Base-by-base conservation (phyloP, 257 asterid species). In the Oldenlandia corymbosa region DNA sequence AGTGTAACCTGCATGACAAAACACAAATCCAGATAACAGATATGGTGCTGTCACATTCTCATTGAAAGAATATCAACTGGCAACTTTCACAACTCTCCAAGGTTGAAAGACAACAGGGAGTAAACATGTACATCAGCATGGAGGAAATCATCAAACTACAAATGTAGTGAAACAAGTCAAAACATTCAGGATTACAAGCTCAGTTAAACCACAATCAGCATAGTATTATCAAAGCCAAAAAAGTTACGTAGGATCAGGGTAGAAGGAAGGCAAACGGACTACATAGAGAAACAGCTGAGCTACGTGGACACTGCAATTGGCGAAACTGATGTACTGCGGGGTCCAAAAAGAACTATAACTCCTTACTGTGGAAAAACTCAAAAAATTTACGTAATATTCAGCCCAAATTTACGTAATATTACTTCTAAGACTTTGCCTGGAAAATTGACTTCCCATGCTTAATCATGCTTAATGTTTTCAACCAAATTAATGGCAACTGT, bases 1-100 rank as follows among this genome's bases (percentile, higher is more conserved):
- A 93, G 95, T 21, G 89, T 85, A 62, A 93, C 99, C 99, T 91
- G 75, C 70, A 55, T 43, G 28, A 64, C 53, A 58, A 62, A 26
- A 20, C n/a, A 45, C 42, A 21, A 39, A 57, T 60, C 57, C 46
- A 9, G 5, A 32, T 68, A 53, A 62, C 34, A 57, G 30, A 50
- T 31, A 42, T 21, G 26, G 32, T 26, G 37, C 9, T 14, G 7
- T 11, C 1, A 24, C 11, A 28, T 18, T 36, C 47, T 18, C 18
- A 47, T 7, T 47, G 16, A 11, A 34, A 42, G 13, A 62, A 34
- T 34, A 34, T 27, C 60, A 16, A 63, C 42, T 27, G 24, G 20
- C 59, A 37, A 24, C 50, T 7, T 9, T 36, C 21, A 0, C 23
- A 8, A 1, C 16, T 17, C 60, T 46, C 32, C n/a, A 6, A 0